Base-by-base conservation (phyloP, 2,329 filamentous ascomycete species). In the Fusarium protoensiforme region DNA sequence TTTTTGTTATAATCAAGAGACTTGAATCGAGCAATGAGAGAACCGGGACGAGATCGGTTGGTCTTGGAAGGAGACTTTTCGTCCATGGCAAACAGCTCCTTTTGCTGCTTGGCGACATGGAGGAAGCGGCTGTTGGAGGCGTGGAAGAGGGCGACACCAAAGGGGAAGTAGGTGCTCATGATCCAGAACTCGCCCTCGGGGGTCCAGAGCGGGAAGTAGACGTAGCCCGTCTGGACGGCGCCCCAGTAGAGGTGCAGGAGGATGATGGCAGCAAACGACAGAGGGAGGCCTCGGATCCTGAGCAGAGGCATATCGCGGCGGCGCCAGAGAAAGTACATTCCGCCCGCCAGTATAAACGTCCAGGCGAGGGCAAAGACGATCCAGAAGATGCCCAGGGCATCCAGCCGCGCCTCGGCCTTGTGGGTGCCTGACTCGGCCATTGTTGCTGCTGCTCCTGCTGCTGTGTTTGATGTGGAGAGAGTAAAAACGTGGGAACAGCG, bases 81-180 rank as follows among this genome's bases (percentile, higher is more conserved):
- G 4, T 75, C 69, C 0, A 68, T 62, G 57, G 75, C 71, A 41
- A 81, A 79, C 33, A 82, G 82, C 60, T 85, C 84, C 71, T 83
- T 84, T 78, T 92, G 90, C 29, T 86, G 83, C 71, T 85, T 85
- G 59, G 89, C 89, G 63, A 91, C 84, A 71, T 90, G 83, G 20
- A 91, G 84, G 61, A 92, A 89, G 64, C 89, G 88, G 75, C 84
- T 87, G 78, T 92, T 91, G 68, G 88, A 88, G 24, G 89, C 90
- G 76, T 92, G 90, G 77, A 92, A 92, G 7, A 93, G 81, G 9
- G 89, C 90, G 63, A 93, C 89, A 27, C 91, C 91, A 56, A 90
- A 87, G 13, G 91, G 91, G 4, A 92, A 83, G 78, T 89, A 91
- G 64, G 90, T 84, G 69, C 88, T 87, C 91, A 93, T 93, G 79